Evolutionary conservation across 352 stramenopile genomes (phyloP), one percentile per base, ranked within the genome.

Genomic region (Globisporangium nodosum): DNA sequence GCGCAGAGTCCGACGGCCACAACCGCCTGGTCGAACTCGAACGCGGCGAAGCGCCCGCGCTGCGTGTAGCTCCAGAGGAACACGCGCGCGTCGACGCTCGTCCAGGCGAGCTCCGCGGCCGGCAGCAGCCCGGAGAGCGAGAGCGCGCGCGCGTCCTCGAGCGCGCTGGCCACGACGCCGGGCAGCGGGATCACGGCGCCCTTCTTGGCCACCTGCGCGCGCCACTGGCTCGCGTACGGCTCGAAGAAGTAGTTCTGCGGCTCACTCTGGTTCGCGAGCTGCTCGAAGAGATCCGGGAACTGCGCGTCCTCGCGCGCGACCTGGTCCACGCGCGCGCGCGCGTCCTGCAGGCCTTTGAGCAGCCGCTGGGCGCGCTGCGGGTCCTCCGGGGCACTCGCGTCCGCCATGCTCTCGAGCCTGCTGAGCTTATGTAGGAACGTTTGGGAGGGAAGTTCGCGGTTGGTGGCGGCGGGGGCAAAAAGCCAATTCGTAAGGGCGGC

Each of bases 21-120:
- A 45, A 99, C 86, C 5, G 91, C 88, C 63, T 98, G 93, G 55
- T 96, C 81, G 58, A 91, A 92, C 57, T 92, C 75, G 64, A 97
- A 98, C 24, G 85, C 78, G n/a, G 74, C 86, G 56, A 96, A 97
- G 50, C 78, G 78, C 15, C 74, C 82, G 43, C 74, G 74, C 40
- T 87, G 67, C 3, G 72, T 74, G 76, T 98, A 98, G 60, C 90
- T 92, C 96, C 96, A 99, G 12, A 99, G 73, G 61, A 97, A 98
- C 16, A 99, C 72, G 0, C 81, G 83, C 42, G 95, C 80, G 71
- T 99, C 96, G 24, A 98, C 81, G n/a, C 78, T 96, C 54, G 97
- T 90, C 96, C 96, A 99, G 30, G 90, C 96, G 48, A 97, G 77
- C 69, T 95, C 70, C 11, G 97, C 87, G 31, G 94, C 74, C 15